Conservation (phyloP, 192 early-diverging fungal species). For the Umbelopsis vinacea region DNA sequence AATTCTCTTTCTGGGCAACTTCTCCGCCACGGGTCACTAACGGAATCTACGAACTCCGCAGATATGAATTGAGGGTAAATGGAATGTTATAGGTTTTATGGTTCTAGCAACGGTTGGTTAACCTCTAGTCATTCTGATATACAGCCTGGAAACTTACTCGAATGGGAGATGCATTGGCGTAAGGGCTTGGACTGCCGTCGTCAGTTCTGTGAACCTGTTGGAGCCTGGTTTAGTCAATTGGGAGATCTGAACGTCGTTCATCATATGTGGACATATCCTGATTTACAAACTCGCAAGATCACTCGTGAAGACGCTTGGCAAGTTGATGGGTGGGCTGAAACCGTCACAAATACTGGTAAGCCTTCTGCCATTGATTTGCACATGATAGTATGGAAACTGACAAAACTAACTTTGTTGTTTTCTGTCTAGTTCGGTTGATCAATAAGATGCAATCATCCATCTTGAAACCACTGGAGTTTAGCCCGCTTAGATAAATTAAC, state of each 20-base stretch:
- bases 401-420: not conserved
- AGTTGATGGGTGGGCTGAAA: conserved; percentile 92
- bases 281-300: conserved; percentile 86
- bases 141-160: conserved; percentile 85
- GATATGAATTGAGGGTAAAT: conserved; percentile 77
- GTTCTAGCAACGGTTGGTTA: not conserved
- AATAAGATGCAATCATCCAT: conserved; percentile 83
- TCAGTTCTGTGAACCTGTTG: conserved; percentile 90
- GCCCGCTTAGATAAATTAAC: conserved; percentile 67
- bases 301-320: conserved; percentile 92
- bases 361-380: too few species aligned
- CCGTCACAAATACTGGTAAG: conserved; percentile 85
- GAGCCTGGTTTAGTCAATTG: conserved; percentile 96
- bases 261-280: conserved; percentile 91
- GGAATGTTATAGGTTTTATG: not conserved
- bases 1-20: conserved; percentile 92
- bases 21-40: conserved; percentile 73
- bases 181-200: conserved; percentile 85
- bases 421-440: conserved; percentile 69
- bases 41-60: conserved; percentile 92
- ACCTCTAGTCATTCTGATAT: not conserved
- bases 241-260: conserved; percentile 88
- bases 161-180: conserved; percentile 94
- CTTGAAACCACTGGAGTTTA: conserved; percentile 75
- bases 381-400: not conserved